Base-by-base conservation (phyloP, 2,329 filamentous ascomycete genomes). In the Orbilia brochopaga region DNA sequence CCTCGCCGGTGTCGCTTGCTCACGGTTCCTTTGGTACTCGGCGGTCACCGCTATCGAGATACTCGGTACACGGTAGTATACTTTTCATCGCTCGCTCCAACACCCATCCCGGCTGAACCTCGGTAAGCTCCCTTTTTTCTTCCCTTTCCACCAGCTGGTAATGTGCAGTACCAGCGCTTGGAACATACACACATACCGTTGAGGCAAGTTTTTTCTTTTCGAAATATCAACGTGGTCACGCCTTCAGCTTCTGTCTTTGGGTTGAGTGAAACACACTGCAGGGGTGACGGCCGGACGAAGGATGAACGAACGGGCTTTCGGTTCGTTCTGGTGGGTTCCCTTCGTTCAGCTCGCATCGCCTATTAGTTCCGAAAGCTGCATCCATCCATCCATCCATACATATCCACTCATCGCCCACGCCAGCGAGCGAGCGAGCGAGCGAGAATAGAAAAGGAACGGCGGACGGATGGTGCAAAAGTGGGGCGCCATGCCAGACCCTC, bases 361-460 rank as follows among this genome's bases (percentile, higher is more conserved):
- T 70, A 64, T 63, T 70, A 50, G 66, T 70, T 70, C 66, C 66
- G 66, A 59, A 59, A 59, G 46, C 66, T 70, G 66, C 66, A 70
- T n/a, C n/a, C n/a, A n/a, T n/a, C n/a, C n/a, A n/a, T n/a, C n/a
- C n/a, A n/a, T n/a, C n/a, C n/a, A n/a, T n/a, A n/a, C n/a, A n/a
- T n/a, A n/a, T n/a, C n/a, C n/a, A n/a, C n/a, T n/a, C n/a, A n/a
- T 70, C 53, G 40, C 59, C 52, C 66, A 70, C 63, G 52, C 66
- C 66, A 70, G 56, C 66, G 40, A 56, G 23, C n/a, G n/a, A n/a
- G n/a, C n/a, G n/a, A n/a, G n/a, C n/a, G n/a, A n/a, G n/a, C n/a
- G n/a, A n/a, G n/a, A n/a, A n/a, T n/a, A n/a, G 42, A 54, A 70
- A 70, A 59, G 61, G 60, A 70, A 63, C 48, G 53, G 46, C 54